Conservation (phyloP, 495 filamentous ascomycete species). For the Trichoderma virens region DNA sequence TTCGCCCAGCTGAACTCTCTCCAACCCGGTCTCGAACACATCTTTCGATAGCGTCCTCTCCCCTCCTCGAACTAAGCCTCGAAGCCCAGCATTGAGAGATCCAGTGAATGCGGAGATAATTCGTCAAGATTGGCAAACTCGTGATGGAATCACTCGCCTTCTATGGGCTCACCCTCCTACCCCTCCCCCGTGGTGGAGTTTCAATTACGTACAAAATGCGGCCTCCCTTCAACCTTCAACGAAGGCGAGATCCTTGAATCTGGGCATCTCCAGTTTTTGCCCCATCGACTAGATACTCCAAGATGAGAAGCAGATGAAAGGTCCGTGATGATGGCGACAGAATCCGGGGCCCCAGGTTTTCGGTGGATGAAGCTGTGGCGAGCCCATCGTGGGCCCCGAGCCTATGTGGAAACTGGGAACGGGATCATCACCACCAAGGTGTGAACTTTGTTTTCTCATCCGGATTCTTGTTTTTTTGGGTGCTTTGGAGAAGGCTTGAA, state of each 20-base stretch:
- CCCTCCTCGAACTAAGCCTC: neutral
- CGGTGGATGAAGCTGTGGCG: neutral
- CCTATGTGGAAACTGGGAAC: neutral
- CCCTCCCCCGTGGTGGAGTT: constrained; percentile 6
- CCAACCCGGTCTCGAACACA: neutral
- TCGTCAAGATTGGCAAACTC: neutral
- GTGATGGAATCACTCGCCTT: neutral
- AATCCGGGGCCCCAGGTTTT: constrained; percentile 9
- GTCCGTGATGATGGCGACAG: neutral
- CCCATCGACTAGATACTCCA: constrained; percentile 5
- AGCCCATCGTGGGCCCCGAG: neutral
- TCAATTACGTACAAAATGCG: constrained; percentile 5
- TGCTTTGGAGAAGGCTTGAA: neutral
- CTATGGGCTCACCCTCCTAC: neutral
- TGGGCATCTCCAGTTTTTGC: constrained; percentile 1
- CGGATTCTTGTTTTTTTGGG: neutral
- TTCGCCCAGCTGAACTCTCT: neutral
- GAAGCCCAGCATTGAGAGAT: neutral
- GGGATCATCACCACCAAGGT: neutral
- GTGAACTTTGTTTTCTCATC: neutral
- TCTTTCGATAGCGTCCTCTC: neutral
- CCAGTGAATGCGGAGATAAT: neutral
- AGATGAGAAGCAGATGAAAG: neutral
- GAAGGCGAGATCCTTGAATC: constrained; percentile 5
- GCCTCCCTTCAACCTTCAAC: neutral